Evolutionary conservation across 2,329 filamentous ascomycete species (phyloP), one percentile per base, ranked within the genome.

Genomic region (Trichophyton equinum): DNA sequence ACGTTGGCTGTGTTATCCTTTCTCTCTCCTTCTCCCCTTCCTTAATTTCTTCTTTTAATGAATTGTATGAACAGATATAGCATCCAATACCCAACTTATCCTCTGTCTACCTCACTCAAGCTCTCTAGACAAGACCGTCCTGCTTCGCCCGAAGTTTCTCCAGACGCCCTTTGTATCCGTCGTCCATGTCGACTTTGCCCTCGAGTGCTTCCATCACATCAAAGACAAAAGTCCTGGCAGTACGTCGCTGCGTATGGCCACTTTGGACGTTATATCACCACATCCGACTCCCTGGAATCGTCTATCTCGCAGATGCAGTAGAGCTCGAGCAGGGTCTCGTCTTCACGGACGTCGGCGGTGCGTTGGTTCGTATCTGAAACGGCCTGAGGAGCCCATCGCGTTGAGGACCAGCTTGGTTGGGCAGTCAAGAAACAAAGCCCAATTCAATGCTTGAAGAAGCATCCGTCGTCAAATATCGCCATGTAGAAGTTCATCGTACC

Each of bases 171-270:
- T 59, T 47, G 9, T 64, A 44, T 13, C 53, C 15, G 25, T 36
- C 58, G 46, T 66, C 58, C 20, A 68, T 57, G n/a, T 68, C 57
- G 36, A 22, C 30, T 20, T n/a, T 18, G 3, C 57, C 57, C 44
- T 67, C 65, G 38, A 68, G 61, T 3, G 22, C 38, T 7, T 65
- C 62, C 30, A 70, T 53, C 58, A 69, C 62, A 9, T 70, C 68
- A 55, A 70, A 64, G 1, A 69, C 64, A 56, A 68, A 70, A 22
- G 55, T 69, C 65, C 57, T 70, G 66, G 60, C 65, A 70, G 44
- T 69, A 68, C 60, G 11, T 68, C 64, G 60, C 69, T 67, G 53
- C 60, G 64, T 15, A 70, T 62, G 2, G 60, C 22, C 8, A 60
- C 42, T n/a, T 65, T 64, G 11, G 60, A 46, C 22, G 66, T 67